phyloP scores from a whole-genome alignment of 805 yeast species.

The Candida germanica region DNA sequence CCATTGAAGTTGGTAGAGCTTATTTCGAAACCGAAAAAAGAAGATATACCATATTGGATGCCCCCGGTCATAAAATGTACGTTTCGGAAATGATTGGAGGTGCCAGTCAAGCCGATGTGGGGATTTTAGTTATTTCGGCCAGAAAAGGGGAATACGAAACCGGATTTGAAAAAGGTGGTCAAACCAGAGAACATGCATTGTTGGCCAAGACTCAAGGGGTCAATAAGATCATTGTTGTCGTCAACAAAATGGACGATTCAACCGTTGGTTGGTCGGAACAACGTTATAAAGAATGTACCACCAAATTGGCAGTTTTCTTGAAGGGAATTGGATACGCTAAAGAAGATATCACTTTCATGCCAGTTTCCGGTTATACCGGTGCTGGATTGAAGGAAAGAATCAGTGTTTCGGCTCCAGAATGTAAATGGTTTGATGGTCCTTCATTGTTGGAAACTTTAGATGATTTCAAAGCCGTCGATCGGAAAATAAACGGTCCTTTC shows the following conservation, averaged over 20 bases:
- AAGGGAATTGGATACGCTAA: constrained; percentile 87
- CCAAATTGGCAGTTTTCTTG: constrained; percentile 72
- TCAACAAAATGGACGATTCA: constrained; percentile 98
- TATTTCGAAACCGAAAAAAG: constrained; percentile 97
- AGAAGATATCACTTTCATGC: constrained; percentile 89
- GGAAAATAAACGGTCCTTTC: constrained; percentile 91
- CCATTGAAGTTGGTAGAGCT: constrained; percentile 98
- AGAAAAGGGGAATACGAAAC: constrained; percentile 99
- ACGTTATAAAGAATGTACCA: constrained; percentile 92
- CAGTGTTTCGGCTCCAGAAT: constrained; percentile 40
- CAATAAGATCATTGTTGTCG: constrained; percentile 86
- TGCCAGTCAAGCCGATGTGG: constrained; percentile 99
- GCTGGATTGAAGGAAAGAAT: constrained; percentile 92
- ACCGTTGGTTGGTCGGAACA: constrained; percentile 95
- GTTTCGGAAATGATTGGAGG: constrained; percentile 99
- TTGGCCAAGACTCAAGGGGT: constrained; percentile 99
- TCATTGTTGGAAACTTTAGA: constrained; percentile 88
- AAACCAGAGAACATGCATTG: constrained; percentile 96
- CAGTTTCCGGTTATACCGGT: constrained; percentile 97
- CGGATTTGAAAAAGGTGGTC: constrained; percentile 98
- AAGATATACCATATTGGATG: constrained; percentile 96
- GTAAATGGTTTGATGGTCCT: constrained; percentile 96
- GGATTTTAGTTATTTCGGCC: constrained; percentile 94
- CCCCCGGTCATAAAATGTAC: constrained; percentile 99
- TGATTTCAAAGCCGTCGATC: constrained; percentile 71